Percentiles rank a stretch among this genome's conserved stretches.
phyloP scores from a whole-genome alignment of 2,329 filamentous ascomycete genomes.

The Colletotrichum gloeosporioides region DNA sequence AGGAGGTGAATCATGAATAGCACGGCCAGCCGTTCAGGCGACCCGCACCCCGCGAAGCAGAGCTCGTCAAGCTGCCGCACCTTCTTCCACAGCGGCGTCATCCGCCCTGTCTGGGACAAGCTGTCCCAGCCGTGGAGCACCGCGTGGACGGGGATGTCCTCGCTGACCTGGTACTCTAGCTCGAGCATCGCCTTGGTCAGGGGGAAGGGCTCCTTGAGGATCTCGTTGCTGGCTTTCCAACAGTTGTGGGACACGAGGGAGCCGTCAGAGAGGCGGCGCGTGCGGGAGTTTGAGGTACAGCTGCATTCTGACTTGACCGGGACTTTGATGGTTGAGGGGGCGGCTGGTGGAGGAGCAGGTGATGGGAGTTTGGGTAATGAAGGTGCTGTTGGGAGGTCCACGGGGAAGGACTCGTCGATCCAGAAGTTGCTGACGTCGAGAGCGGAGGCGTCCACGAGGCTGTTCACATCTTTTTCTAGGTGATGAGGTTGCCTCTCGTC shows the following conservation, averaged over 20 bases:
- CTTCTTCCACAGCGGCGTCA: conserved; percentile 31
- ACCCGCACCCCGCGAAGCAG: conserved; percentile 23
- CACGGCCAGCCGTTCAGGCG: conserved; percentile 27
- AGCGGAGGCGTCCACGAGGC: background rate
- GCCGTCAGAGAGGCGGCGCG: background rate
- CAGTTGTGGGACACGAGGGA: conserved; percentile 21
- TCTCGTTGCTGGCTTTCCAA: conserved; percentile 30
- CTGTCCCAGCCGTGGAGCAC: conserved; percentile 33
- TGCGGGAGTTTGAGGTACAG: background rate
- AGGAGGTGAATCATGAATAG: conserved; percentile 29
- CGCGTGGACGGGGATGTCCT: conserved; percentile 30
- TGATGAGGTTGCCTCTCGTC: background rate
- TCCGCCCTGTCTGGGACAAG: conserved; percentile 25
- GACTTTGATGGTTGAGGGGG: background rate
- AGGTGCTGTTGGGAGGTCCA: background rate
- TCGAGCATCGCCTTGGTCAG: conserved; percentile 15
- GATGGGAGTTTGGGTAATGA: background rate
- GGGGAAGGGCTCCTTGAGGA: background rate
- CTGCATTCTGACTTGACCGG: background rate
- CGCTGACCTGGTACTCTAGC: conserved; percentile 26
- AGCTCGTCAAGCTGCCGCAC: conserved; percentile 28
- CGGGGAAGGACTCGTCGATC: background rate
- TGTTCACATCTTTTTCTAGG: background rate
- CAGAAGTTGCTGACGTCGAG: background rate
- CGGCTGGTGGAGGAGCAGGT: background rate